These are phyloP conservation scores for Spinacia oleracea DNA, from an alignment of 179 eudicot genomes.

Conservation along the genomic window DNA sequence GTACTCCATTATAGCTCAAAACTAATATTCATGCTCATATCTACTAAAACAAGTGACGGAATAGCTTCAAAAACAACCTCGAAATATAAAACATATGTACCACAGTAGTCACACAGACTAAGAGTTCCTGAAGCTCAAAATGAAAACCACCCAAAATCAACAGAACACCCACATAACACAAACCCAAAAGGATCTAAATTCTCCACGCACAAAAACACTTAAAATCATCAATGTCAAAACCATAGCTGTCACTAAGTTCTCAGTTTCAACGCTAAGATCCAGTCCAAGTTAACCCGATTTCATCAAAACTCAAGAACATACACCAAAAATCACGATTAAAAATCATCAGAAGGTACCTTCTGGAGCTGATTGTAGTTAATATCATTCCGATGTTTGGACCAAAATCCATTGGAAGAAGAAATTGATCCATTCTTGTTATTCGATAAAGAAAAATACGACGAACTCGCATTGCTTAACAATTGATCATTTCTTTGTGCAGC, in stretches of 20 bases:
- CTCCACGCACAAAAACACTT: constrained; percentile 14
- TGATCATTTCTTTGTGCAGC: constrained; percentile 55
- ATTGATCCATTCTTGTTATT: constrained; percentile 56
- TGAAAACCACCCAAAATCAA: not conserved
- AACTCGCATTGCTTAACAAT: constrained; percentile 35
- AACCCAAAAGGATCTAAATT: constrained; percentile 28
- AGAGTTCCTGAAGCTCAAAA: not conserved
- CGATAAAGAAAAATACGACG: constrained; percentile 41
- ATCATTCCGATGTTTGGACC: constrained; percentile 84
- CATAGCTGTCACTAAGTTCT: constrained; percentile 5
- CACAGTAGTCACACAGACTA: not conserved
- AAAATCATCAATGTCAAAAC: constrained; percentile 15
- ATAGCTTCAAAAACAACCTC: not conserved
- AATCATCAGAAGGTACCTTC: constrained; percentile 52
- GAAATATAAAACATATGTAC: not conserved
- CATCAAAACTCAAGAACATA: constrained; percentile 18
- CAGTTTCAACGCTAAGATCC: constrained; percentile 6
- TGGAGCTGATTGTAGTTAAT: constrained; percentile 80
- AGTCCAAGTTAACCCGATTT: not conserved
- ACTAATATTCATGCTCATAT: not conserved
- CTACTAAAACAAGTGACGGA: not conserved
- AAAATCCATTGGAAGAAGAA: constrained; percentile 63
- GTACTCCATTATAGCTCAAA: not conserved
- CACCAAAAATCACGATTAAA: constrained; percentile 3
- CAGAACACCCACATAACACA: not conserved